Conservation (phyloP, 768 basidiomycete species). For the Tricholoma flavovirens region DNA sequence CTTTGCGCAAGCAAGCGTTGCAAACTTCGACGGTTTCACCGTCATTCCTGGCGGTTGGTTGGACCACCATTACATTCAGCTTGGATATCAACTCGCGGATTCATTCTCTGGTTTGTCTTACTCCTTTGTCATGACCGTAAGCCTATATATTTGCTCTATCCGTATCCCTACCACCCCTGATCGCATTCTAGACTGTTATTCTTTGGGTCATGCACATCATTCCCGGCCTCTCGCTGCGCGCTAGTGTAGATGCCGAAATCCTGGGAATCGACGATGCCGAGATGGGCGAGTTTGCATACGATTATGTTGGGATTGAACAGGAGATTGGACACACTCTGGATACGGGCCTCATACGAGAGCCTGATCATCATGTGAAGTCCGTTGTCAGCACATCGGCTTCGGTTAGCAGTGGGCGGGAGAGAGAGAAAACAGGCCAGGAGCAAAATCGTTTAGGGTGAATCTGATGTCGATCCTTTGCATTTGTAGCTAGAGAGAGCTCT, state of each 20-base stretch:
- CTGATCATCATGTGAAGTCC: constrained; percentile 18
- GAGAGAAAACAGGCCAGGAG: neutral
- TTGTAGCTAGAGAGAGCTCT: too few relatives aligned
- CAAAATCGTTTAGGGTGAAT: too few relatives aligned
- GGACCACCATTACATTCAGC: constrained; percentile 73
- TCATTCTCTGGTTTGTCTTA: constrained; percentile 60
- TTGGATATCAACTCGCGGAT: constrained; percentile 82
- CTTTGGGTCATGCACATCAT: constrained; percentile 86
- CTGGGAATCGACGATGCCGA: constrained; percentile 87
- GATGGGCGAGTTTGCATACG: constrained; percentile 87
- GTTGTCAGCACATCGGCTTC: constrained; percentile 1
- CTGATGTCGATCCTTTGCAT: neutral
- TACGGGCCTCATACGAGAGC: constrained; percentile 19
- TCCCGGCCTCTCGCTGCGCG: constrained; percentile 72
- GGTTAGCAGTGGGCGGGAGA: neutral
- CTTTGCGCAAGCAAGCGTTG: constrained; percentile 79
- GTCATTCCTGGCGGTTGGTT: constrained; percentile 81
- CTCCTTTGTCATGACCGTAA: constrained; percentile 71
- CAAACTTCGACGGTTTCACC: constrained; percentile 71
- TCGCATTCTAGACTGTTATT: constrained; percentile 55
- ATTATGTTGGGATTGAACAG: constrained; percentile 75
- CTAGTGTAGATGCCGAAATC: constrained; percentile 58
- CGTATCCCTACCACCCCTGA: neutral
- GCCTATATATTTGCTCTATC: constrained; percentile 12
- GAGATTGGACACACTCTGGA: constrained; percentile 38